These are phyloP conservation scores for Dianthus caryophyllus DNA, from an alignment of 148 eudicot genomes.

Conservation along the genomic window DNA sequence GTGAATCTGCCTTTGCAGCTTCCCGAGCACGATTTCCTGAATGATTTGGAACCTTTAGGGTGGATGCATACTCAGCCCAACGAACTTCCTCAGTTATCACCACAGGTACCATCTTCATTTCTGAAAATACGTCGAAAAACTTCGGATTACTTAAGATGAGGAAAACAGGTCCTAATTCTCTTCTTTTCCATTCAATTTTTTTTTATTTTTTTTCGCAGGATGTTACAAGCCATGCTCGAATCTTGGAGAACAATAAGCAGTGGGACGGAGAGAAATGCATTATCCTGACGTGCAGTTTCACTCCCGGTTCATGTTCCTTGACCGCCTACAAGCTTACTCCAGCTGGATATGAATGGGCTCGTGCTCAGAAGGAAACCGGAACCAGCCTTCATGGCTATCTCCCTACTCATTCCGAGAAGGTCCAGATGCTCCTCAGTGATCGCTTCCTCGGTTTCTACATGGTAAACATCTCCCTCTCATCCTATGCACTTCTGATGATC, in stretches of 20 bases:
- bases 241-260: slow-evolving; percentile 83
- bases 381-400: slow-evolving; percentile 93
- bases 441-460: slow-evolving; percentile 98
- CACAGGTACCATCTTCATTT: slow-evolving; percentile 69
- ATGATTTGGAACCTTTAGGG: slow-evolving; percentile 94
- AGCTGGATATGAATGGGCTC: slow-evolving; percentile 97
- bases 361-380: slow-evolving; percentile 75
- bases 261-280: slow-evolving; percentile 99
- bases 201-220: slow-evolving; percentile 44
- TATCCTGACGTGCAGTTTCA: slow-evolving; percentile 92
- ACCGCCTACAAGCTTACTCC: slow-evolving; percentile 98
- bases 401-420: slow-evolving; percentile 97
- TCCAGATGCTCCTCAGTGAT: slow-evolving; percentile 98
- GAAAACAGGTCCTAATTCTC: neutral
- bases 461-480: slow-evolving; percentile 38
- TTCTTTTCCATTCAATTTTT: slow-evolving; percentile 2
- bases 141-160: too few species aligned
- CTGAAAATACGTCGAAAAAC: too few species aligned
- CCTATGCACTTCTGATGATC: neutral
- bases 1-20: slow-evolving; percentile 85
- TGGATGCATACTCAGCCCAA: slow-evolving; percentile 99
- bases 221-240: slow-evolving; percentile 75
- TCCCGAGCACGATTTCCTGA: slow-evolving; percentile 91
- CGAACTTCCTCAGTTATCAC: slow-evolving; percentile 96
- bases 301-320: slow-evolving; percentile 95